Evolutionary conservation across 352 stramenopile genomes (phyloP).

Genomic region (Aphanomyces euteiches): DNA sequence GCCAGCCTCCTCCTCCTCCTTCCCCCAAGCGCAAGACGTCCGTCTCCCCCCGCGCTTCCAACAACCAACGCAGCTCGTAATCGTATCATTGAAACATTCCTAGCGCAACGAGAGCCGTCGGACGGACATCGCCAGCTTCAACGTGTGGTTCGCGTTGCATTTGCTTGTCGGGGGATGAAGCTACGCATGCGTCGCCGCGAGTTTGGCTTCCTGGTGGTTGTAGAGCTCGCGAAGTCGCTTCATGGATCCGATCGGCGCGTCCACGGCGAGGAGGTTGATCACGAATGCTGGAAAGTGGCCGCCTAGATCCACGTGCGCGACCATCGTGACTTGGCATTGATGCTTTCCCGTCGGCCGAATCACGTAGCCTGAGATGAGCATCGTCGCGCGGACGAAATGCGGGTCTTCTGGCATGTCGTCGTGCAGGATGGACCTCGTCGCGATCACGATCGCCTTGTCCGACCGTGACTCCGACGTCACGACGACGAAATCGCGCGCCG

Average conservation of each 20-base stretch:
- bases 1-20: not conserved
- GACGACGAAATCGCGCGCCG: constrained; percentile 67
- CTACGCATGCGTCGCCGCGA: no score
- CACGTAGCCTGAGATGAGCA: constrained; percentile 73
- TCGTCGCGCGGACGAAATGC: constrained; percentile 60
- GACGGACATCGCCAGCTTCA: no score
- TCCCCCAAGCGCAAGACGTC: no score
- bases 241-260: constrained; percentile 21
- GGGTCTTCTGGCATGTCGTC: constrained; percentile 49
- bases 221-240: constrained; percentile 21
- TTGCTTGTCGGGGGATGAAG: not conserved
- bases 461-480: constrained; percentile 56
- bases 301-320: constrained; percentile 67
- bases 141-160: no score
- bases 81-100: no score
- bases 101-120: no score
- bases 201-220: no score
- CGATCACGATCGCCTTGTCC: constrained; percentile 56
- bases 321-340: constrained; percentile 61
- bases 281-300: constrained; percentile 73
- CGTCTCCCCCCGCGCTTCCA: no score
- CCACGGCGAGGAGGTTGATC: constrained; percentile 44
- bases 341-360: constrained; percentile 56
- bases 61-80: no score
- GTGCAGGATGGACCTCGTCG: constrained; percentile 57